Base-by-base conservation (phyloP, 768 basidiomycete species). In the Pleurotus sapidus region DNA sequence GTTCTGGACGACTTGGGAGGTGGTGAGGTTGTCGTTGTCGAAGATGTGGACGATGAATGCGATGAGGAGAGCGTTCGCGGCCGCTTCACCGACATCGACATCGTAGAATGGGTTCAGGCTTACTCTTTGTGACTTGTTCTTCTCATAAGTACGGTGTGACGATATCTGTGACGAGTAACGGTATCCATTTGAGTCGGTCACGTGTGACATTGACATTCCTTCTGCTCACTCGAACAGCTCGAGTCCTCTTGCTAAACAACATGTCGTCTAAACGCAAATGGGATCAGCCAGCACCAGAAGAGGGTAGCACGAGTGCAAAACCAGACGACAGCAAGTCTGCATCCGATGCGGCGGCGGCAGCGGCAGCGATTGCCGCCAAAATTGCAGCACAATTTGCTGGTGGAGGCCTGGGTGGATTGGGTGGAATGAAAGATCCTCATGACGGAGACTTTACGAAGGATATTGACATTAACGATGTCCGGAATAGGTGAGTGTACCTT, bases 401-500 rank as follows among this genome's bases (percentile, higher is more conserved):
- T 68, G 63, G 78, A 60, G 59, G 76, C 65, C 54, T 77, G 64
- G 68, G 72, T 67, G 67, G 77, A 72, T 77, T 63, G 66, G 46
- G 66, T 61, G 79, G 78, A 15, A 64, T 72, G 49, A 83, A 83
- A 61, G 91, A 92, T 66, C 77, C 78, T 2, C 84, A 89, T 49
- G 90, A 92, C 63, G 91, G 80, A 43, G 91, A 91, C 46, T 98
- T 87, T 64, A 88, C 85, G 11, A 83, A 91, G 62, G 93, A 97
- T 66, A 95, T 98, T 56, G 96, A 98, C 70, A 97, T 98, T 70
- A 98, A 98, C 69, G 95, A 98, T 71, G 78, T 95, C 49, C 78
- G 95, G 69, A 98, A 98, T 73, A 81, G 96, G 62, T 98, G 98
- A 71, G 76, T 98, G 68, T 75, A 18, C 39, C 4, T 20, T 8